Percentiles rank a stretch among this genome's conserved stretches.
Evolutionary conservation across 805 yeast species (phyloP).

Genomic region (Saccharomycopsis guyanensis): DNA sequence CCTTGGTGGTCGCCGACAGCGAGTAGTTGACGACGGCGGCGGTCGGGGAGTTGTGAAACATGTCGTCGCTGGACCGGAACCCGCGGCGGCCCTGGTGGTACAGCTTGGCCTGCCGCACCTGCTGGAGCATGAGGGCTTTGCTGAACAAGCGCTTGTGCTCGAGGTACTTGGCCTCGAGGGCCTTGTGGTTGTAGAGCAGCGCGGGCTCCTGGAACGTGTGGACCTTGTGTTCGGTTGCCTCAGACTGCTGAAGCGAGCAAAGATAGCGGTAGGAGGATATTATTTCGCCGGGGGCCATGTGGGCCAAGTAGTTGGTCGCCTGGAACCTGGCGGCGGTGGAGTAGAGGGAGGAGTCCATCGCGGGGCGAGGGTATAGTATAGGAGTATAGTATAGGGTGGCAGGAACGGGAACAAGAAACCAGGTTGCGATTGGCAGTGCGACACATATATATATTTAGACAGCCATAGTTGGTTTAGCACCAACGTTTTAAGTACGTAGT

Average conservation of each 20-base stretch:
- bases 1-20: neutral
- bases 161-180: neutral
- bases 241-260: neutral
- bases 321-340: neutral
- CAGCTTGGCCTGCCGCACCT: neutral
- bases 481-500: neutral
- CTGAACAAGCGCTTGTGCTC: neutral
- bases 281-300: neutral
- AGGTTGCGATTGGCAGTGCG: neutral
- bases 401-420: neutral
- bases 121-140: neutral
- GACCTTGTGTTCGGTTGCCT: neutral
- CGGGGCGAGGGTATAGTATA: neutral
- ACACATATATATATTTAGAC: neutral
- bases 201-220: neutral
- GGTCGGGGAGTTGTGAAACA: slow-evolving; percentile 9
- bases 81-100: neutral
- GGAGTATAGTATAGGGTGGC: neutral
- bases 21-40: slow-evolving; percentile 7
- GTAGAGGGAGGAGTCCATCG: slow-evolving; percentile 2
- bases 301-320: neutral
- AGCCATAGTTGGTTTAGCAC: neutral
- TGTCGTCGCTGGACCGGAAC: slow-evolving; percentile 13
- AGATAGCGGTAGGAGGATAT: neutral
- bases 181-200: neutral